Conservation (phyloP, 2,329 filamentous ascomycete genomes). For the Waltergamsia citrina region DNA sequence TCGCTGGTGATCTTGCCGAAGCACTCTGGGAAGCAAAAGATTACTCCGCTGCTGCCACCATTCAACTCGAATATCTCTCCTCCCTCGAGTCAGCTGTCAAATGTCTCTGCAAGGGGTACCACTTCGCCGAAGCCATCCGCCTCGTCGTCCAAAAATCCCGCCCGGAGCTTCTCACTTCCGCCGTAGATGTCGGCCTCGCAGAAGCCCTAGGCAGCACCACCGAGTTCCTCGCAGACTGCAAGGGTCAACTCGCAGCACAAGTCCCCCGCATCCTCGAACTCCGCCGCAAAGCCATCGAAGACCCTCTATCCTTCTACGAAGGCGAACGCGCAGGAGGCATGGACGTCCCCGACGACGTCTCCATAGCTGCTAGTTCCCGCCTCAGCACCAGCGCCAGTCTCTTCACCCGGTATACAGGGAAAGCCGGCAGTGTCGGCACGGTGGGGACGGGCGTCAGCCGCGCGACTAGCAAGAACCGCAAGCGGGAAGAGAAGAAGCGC, state of each 20-base stretch:
- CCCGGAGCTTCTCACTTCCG: slow-evolving; percentile 51
- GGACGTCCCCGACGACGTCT: slow-evolving; percentile 87
- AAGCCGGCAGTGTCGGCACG: slow-evolving; percentile 52
- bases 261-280: slow-evolving; percentile 79
- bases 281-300: slow-evolving; percentile 67
- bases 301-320: slow-evolving; percentile 84
- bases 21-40: slow-evolving; percentile 78
- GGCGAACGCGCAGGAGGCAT: slow-evolving; percentile 54
- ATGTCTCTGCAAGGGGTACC: slow-evolving; percentile 79
- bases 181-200: slow-evolving; percentile 69
- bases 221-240: slow-evolving; percentile 90
- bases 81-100: slow-evolving; percentile 62
- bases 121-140: slow-evolving; percentile 83
- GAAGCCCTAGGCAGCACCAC: slow-evolving; percentile 77
- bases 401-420: slow-evolving; percentile 86
- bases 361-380: slow-evolving; percentile 72
- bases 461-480: slow-evolving; percentile 78
- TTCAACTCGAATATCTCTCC: slow-evolving; percentile 72
- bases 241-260: slow-evolving; percentile 72
- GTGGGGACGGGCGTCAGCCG: slow-evolving; percentile 65
- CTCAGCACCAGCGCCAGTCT: slow-evolving; percentile 76
- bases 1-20: slow-evolving; percentile 69
- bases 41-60: slow-evolving; percentile 67
- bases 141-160: slow-evolving; percentile 54
- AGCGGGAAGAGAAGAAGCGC: slow-evolving; percentile 88